A percentile compares a stretch with the other conserved stretches of the same genome.
Evolutionary conservation across 192 early-diverging fungal genomes (phyloP).

Genomic region (Podila epigama): DNA sequence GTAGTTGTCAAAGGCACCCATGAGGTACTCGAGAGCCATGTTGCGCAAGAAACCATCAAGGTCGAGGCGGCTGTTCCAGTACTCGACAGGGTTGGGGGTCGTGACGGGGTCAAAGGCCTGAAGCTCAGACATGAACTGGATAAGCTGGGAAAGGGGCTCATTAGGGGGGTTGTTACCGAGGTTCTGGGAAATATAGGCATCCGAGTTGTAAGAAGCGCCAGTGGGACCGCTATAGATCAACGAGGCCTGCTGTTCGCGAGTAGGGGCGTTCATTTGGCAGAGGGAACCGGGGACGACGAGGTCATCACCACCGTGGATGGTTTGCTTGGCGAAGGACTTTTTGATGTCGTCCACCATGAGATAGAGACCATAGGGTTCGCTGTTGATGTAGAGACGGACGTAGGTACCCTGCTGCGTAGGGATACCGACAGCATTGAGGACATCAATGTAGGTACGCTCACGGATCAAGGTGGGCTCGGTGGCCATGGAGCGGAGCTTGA

Average conservation of each 20-base stretch:
- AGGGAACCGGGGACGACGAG: conserved; percentile 18
- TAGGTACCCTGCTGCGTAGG: conserved; percentile 51
- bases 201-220: conserved; percentile 19
- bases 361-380: conserved; percentile 51
- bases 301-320: conserved; percentile 31
- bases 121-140: conserved; percentile 47
- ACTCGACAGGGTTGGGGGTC: conserved; percentile 15
- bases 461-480: conserved; percentile 53
- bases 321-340: conserved; percentile 47
- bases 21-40: conserved; percentile 60
- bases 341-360: conserved; percentile 58
- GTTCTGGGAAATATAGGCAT: conserved; percentile 32
- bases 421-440: conserved; percentile 51
- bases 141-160: conserved; percentile 26
- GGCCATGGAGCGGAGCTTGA: conserved; percentile 56
- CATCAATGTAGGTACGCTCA: conserved; percentile 53
- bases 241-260: conserved; percentile 30
- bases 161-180: conserved; percentile 21
- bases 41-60: conserved; percentile 55
- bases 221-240: conserved; percentile 40
- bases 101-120: conserved; percentile 21
- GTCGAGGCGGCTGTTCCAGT: conserved; percentile 47
- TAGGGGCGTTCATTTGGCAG: conserved; percentile 33
- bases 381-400: conserved; percentile 56
- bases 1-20: conserved; percentile 56